Percentiles rank a stretch among this genome's conserved stretches.
These are phyloP conservation scores for Verticillium alfalfae DNA, from an alignment of 2,329 filamentous ascomycete genomes.

Conservation along the genomic window DNA sequence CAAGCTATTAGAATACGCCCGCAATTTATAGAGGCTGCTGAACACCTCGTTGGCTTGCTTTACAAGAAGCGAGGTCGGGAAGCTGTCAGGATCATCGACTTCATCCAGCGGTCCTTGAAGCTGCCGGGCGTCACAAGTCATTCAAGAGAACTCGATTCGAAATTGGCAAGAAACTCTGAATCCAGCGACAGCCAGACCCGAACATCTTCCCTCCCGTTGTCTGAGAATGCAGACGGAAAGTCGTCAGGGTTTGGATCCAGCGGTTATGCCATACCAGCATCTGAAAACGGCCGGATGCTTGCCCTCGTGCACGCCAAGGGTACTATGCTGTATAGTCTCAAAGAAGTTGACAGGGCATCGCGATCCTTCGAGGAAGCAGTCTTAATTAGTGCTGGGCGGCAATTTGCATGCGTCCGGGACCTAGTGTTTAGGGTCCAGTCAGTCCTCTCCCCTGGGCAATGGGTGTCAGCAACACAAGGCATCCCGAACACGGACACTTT, in stretches of 20 bases:
- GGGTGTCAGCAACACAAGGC: constrained; percentile 16
- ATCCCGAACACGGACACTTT: constrained; percentile 17
- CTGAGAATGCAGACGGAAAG: neutral
- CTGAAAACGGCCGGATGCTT: constrained; percentile 87
- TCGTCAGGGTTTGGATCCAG: constrained; percentile 46
- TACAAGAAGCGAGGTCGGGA: constrained; percentile 80
- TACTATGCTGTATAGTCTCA: constrained; percentile 93
- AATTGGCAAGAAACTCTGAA: neutral
- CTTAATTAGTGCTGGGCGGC: constrained; percentile 73
- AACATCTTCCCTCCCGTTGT: neutral
- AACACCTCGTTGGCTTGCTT: constrained; percentile 84
- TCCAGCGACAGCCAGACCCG: constrained; percentile 12
- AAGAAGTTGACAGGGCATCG: constrained; percentile 75
- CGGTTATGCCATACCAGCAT: constrained; percentile 77
- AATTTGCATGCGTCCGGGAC: constrained; percentile 64
- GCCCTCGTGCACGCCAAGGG: constrained; percentile 95
- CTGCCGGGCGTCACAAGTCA: neutral
- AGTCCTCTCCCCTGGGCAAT: constrained; percentile 49
- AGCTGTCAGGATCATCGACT: constrained; percentile 81
- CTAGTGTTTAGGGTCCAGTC: constrained; percentile 74
- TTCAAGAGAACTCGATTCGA: neutral
- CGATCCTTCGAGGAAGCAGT: constrained; percentile 93
- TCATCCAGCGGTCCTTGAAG: constrained; percentile 68
- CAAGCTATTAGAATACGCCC: constrained; percentile 78
- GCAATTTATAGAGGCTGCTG: constrained; percentile 88